phyloP scores from a whole-genome alignment of 116 monocot species.

The Phalaenopsis hybrid region DNA sequence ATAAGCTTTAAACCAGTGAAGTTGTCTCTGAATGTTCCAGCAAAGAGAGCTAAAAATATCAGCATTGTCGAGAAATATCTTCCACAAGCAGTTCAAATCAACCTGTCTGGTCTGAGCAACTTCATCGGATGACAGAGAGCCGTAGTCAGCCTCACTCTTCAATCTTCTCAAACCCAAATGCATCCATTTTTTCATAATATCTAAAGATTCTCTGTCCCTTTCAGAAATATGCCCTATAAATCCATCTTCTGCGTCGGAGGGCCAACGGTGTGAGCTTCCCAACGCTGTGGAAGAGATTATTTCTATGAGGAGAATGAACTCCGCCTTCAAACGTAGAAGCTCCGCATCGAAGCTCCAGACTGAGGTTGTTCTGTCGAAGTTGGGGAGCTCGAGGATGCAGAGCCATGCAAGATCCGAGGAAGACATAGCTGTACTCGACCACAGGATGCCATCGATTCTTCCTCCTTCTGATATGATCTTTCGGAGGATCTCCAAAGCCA shows the following conservation, averaged over 20 bases:
- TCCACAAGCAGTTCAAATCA: conserved; percentile 38
- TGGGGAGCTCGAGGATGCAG: conserved; percentile 51
- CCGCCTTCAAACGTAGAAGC: conserved; percentile 42
- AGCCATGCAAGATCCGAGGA: conserved; percentile 81
- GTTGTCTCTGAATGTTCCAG: conserved; percentile 50
- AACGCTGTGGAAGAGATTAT: conserved; percentile 22
- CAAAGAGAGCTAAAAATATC: conserved; percentile 65
- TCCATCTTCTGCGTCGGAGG: neutral
- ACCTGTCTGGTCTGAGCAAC: conserved; percentile 25
- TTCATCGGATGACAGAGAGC: neutral
- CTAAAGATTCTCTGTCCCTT: conserved; percentile 1
- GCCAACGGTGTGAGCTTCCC: neutral
- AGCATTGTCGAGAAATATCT: conserved; percentile 35
- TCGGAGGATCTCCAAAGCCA: conserved; percentile 50
- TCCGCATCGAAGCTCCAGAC: conserved; percentile 30
- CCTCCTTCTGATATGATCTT: conserved; percentile 60
- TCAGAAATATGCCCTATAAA: neutral
- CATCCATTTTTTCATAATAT: conserved; percentile 31
- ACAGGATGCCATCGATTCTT: conserved; percentile 56
- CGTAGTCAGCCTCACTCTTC: conserved; percentile 25
- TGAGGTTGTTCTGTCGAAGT: conserved; percentile 17
- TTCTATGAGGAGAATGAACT: conserved; percentile 67
- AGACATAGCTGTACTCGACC: conserved; percentile 50
- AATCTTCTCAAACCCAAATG: conserved; percentile 50
- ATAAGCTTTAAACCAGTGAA: conserved; percentile 10